Base-by-base conservation (phyloP, 306 rosid genomes). In the Calophaca sinica region DNA sequence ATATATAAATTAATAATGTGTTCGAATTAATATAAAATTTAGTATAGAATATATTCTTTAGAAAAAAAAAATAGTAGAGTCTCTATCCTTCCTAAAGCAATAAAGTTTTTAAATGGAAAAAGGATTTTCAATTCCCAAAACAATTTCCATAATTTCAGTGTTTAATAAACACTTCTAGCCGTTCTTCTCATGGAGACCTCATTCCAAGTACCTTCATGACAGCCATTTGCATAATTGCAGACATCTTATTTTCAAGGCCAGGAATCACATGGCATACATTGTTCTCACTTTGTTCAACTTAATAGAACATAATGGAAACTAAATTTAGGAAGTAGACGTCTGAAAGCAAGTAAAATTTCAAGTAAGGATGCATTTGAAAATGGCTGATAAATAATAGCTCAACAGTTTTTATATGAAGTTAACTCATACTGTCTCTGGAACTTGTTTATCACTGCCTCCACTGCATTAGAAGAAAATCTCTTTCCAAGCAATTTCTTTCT, bases 401-500 rank as follows among this genome's bases (percentile, higher is more conserved):
- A 14, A 5, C 7, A 11, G 32, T n/a, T 62, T 71, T 85, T 53
- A 48, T 15, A 28, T 7, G 26, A 51, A 63, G 51, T 46, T 71
- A 82, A 68, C 44, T 53, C 74, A 62, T 64, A 91, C 97, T 89
- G 90, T 82, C 72, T 87, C 62, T 79, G 83, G 72, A 91, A 85
- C 81, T 90, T 90, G 72, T 74, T 76, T 70, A 88, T 76, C 58
- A 91, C 90, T 59, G 76, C 90, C 63, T 88, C 96, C 63, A 87
- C 89, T 2, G 64, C 74, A 67, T 81, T 68, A 4, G 83, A 79
- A 81, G 89, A 82, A 81, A 90, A 81, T 72, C 70, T 68, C 85
- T 84, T 91, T 62, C 79, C 86, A 57, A 74, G 84, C 80, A 94
- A 71, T 76, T 91, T 92, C 86, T 88, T 94, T 85, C 84, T 84